Evolutionary conservation across 352 stramenopile species (phyloP), one percentile per base, ranked within the genome.

Genomic region (Globisporangium nagaii): DNA sequence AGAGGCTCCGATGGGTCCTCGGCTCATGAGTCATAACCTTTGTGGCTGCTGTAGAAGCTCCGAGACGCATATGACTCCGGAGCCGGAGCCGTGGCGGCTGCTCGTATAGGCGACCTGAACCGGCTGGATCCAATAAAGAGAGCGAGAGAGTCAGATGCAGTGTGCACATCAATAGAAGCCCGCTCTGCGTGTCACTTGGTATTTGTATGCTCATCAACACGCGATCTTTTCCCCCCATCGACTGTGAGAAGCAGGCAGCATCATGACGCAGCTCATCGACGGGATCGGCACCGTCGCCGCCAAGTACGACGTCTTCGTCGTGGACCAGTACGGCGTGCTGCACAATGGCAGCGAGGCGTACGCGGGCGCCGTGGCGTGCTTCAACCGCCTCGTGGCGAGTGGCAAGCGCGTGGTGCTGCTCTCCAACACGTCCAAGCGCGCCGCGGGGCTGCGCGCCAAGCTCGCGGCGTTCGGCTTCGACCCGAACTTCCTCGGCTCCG

Each of bases 301-400:
- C 37, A 53, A 56, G 13, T 97, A 96, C 63, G 85, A 97, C 64
- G 75, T 84, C 11, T 96, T 97, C 61, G 77, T 97, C 50, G 69
- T 97, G 19, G 90, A 97, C 71, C 90, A 97, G 70, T 97, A 86
- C 53, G 90, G 90, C 39, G 90, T 97, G 20, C 66, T 97, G 56
- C 90, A 97, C 70, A 95, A 97, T 75, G 90, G 90, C 52, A 76
- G 70, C 4, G 32, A 71, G 24, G 65, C 71, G 19, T 82, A 96
- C 51, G 59, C 72, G 13, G 80, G 79, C 31, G 80, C 86, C 10
- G 65, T 81, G 12, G 70, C 83, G 28, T 86, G 68, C 31, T 86
- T 96, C 34, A 62, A 79, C 30, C 32, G 54, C 10, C 70, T 97
- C 44, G 27, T 79, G 4, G 35, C 64, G 8, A 51, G 62, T 9